Percentiles rank a stretch among this genome's conserved stretches.
Conservation (phyloP, 495 filamentous ascomycete species). For the Xylaria longipes region DNA sequence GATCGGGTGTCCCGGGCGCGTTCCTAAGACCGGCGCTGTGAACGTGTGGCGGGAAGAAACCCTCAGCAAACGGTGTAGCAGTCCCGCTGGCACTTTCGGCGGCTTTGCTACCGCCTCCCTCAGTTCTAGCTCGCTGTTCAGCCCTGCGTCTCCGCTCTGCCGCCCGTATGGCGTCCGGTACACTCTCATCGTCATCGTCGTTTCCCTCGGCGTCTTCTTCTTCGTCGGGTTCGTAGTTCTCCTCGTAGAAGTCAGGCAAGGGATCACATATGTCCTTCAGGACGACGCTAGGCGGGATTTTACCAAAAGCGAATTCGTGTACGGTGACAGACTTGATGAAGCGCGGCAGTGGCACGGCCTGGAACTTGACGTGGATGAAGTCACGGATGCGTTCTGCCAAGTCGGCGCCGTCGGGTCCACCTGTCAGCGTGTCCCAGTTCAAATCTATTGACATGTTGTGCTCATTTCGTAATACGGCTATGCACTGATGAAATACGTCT, state of each 20-base stretch:
- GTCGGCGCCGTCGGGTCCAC: conserved; percentile 80
- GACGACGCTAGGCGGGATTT: conserved; percentile 80
- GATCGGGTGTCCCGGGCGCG: conserved; percentile 49
- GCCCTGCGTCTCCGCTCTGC: conserved; percentile 53
- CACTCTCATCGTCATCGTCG: conserved; percentile 42
- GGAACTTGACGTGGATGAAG: conserved; percentile 95
- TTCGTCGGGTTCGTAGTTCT: conserved; percentile 64
- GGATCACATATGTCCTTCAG: conserved; percentile 97
- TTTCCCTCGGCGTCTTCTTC: conserved; percentile 48
- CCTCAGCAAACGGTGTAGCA: conserved; percentile 32
- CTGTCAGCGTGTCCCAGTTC: conserved; percentile 92
- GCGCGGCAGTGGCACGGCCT: conserved; percentile 84
- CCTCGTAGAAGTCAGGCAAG: conserved; percentile 94
- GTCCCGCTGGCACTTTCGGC: conserved; percentile 20
- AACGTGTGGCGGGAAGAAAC: conserved; percentile 44
- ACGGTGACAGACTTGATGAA: conserved; percentile 97
- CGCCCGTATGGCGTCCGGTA: conserved; percentile 48
- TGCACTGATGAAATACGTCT: neutral
- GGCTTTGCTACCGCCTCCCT: conserved; percentile 26
- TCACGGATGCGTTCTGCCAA: conserved; percentile 85
- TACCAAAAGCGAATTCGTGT: conserved; percentile 92
- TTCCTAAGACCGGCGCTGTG: conserved; percentile 41
- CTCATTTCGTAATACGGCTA: conserved; percentile 14
- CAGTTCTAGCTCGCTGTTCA: conserved; percentile 39
- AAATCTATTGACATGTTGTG: conserved; percentile 90